phyloP scores from a whole-genome alignment of 2,329 filamentous ascomycete genomes.

The Ceratocystis smalleyi region DNA sequence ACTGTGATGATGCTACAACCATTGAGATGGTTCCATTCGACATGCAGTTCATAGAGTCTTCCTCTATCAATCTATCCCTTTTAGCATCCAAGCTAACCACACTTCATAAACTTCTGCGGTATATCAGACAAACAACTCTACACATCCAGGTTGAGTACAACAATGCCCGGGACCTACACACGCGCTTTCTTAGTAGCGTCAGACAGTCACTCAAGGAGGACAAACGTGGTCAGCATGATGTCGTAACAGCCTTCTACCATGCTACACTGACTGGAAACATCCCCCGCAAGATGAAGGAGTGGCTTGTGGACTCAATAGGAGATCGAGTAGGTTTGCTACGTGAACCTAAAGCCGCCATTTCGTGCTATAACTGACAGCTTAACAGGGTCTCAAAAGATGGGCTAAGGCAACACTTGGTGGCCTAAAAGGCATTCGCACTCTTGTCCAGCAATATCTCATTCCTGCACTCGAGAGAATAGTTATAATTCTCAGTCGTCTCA shows the following conservation, averaged over 20 bases:
- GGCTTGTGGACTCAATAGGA: slow-evolving; percentile 69
- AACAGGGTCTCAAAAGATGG: slow-evolving; percentile 81
- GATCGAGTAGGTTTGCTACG: slow-evolving; percentile 47
- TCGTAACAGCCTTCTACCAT: slow-evolving; percentile 68
- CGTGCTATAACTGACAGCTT: not conserved
- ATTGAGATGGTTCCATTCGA: slow-evolving; percentile 61
- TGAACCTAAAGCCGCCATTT: not conserved
- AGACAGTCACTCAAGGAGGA: slow-evolving; percentile 56
- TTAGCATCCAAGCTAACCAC: slow-evolving; percentile 77
- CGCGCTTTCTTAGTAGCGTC: slow-evolving; percentile 44
- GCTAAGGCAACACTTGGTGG: slow-evolving; percentile 71
- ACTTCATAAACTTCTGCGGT: slow-evolving; percentile 71
- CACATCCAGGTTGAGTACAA: slow-evolving; percentile 75
- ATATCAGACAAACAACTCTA: slow-evolving; percentile 63
- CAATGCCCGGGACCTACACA: slow-evolving; percentile 62
- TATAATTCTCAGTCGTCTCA: slow-evolving; percentile 66
- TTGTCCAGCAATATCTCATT: slow-evolving; percentile 76
- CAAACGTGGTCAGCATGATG: slow-evolving; percentile 42
- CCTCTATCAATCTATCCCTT: slow-evolving; percentile 65
- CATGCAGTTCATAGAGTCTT: slow-evolving; percentile 64
- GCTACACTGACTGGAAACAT: slow-evolving; percentile 72
- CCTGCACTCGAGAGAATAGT: slow-evolving; percentile 72
- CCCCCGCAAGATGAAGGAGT: slow-evolving; percentile 61
- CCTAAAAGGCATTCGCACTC: slow-evolving; percentile 57
- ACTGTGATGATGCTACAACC: slow-evolving; percentile 24